phyloP scores from a whole-genome alignment of 139 green algal genomes.

The Micractinium conductrix region DNA sequence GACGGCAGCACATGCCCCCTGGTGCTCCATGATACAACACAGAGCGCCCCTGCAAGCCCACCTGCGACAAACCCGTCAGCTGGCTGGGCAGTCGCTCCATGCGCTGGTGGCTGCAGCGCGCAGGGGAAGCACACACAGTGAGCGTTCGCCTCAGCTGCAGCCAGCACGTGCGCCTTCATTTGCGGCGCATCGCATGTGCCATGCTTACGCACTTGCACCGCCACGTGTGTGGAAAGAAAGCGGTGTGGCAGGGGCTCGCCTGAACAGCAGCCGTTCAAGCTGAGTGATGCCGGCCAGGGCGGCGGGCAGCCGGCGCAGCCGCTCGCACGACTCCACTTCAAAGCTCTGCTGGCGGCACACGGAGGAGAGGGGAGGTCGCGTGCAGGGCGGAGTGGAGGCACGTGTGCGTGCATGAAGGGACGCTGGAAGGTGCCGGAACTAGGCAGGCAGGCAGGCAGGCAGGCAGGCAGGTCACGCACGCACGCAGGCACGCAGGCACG shows the following conservation, averaged over 20 bases:
- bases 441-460: background rate
- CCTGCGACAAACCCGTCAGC: background rate
- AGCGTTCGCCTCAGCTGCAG: too few relatives aligned
- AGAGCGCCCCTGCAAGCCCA: background rate
- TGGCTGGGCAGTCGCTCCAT: constrained; percentile 4
- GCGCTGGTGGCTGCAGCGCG: constrained; percentile 1
- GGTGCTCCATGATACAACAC: too few relatives aligned
- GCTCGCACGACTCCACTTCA: constrained; percentile 27
- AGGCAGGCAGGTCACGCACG: background rate
- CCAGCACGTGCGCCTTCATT: too few relatives aligned
- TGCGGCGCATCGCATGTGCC: too few relatives aligned
- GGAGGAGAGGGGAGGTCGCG: background rate
- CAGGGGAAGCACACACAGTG: background rate
- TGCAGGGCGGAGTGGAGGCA: background rate
- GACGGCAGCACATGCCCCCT: too few relatives aligned
- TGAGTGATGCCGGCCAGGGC: background rate
- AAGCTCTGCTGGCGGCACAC: too few relatives aligned
- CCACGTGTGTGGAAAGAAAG: too few relatives aligned
- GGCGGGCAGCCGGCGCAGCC: background rate
- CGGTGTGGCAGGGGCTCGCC: background rate
- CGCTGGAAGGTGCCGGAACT: too few relatives aligned
- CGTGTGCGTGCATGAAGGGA: background rate
- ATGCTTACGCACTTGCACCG: too few relatives aligned
- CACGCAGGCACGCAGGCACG: background rate
- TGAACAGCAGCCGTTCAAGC: constrained; percentile 9